Percentiles rank a stretch among this genome's conserved stretches.
These are phyloP conservation scores for Ascochyta fabae DNA, from an alignment of 2,329 filamentous ascomycete genomes.

Conservation along the genomic window DNA sequence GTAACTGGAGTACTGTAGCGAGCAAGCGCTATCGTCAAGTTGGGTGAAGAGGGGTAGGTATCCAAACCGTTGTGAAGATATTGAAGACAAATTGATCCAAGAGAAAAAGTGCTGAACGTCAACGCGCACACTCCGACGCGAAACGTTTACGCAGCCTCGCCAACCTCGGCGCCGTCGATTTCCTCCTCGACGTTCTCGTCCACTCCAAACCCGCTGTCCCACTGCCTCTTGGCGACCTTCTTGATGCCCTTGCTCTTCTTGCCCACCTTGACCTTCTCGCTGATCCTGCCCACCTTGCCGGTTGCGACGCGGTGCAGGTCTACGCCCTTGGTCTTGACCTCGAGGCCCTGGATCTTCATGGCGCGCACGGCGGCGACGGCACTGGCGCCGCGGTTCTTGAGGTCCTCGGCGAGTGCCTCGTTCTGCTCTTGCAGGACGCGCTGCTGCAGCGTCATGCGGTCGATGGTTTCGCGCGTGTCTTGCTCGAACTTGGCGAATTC, in stretches of 20 bases:
- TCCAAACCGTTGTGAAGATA: not conserved
- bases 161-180: slow-evolving; percentile 7
- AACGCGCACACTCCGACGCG: too few relatives aligned
- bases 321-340: slow-evolving; percentile 34
- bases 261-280: slow-evolving; percentile 40
- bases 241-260: slow-evolving; percentile 40
- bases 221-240: slow-evolving; percentile 36
- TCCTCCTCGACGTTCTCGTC: slow-evolving; percentile 29
- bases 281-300: slow-evolving; percentile 41
- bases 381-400: slow-evolving; percentile 38
- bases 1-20: too few relatives aligned
- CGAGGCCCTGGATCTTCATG: slow-evolving; percentile 43
- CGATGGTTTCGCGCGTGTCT: slow-evolving; percentile 41
- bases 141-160: slow-evolving; percentile 2
- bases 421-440: slow-evolving; percentile 40
- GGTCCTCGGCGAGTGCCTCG: slow-evolving; percentile 34
- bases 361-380: slow-evolving; percentile 40
- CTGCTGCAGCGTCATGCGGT: slow-evolving; percentile 36
- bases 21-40: too few relatives aligned
- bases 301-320: slow-evolving; percentile 37
- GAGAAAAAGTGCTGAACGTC: not conserved
- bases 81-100: slow-evolving; percentile 4
- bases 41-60: not conserved
- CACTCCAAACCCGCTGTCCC: slow-evolving; percentile 45
- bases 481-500: slow-evolving; percentile 36